These are phyloP conservation scores for Dalbergia cultrata DNA, from an alignment of 306 rosid species.

Conservation along the genomic window DNA sequence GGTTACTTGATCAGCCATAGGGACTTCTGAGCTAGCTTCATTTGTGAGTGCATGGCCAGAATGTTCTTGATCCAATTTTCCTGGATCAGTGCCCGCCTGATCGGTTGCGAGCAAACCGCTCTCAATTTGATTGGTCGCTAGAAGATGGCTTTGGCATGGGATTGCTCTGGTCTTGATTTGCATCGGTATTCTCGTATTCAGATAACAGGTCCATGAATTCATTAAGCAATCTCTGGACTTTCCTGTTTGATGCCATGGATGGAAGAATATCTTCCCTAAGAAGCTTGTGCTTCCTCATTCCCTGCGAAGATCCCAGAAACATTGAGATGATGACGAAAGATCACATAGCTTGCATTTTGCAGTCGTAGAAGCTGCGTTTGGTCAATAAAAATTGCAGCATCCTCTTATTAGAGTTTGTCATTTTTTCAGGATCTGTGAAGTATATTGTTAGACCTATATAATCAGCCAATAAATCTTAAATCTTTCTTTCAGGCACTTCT, in stretches of 20 bases:
- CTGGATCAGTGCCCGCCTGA: not conserved
- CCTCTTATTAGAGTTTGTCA: not conserved
- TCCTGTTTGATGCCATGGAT: slow-evolving; percentile 95
- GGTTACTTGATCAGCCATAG: too few species aligned
- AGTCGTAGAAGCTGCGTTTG: not conserved
- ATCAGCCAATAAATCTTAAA: slow-evolving; percentile 15
- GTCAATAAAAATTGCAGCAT: not conserved
- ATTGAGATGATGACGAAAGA: slow-evolving; percentile 30
- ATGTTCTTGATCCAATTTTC: too few species aligned
- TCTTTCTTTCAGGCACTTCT: slow-evolving; percentile 3
- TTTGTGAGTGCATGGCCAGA: too few species aligned
- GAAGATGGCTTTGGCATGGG: slow-evolving; percentile 45
- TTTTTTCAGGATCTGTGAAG: not conserved
- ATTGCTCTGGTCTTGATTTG: slow-evolving; percentile 53
- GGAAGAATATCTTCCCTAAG: slow-evolving; percentile 95
- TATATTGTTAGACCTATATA: not conserved
- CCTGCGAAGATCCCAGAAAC: slow-evolving; percentile 61
- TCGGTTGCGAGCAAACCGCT: slow-evolving; percentile 27
- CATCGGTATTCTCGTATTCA: slow-evolving; percentile 70
- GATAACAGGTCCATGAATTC: slow-evolving; percentile 94
- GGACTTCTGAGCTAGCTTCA: too few species aligned
- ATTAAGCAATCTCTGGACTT: slow-evolving; percentile 93
- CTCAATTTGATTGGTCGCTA: slow-evolving; percentile 44
- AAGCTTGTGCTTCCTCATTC: slow-evolving; percentile 91
- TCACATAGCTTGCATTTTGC: not conserved